Evolutionary conservation across 352 stramenopile genomes (phyloP), one percentile per base, ranked within the genome.

Genomic region (Pythium myriotylum): DNA sequence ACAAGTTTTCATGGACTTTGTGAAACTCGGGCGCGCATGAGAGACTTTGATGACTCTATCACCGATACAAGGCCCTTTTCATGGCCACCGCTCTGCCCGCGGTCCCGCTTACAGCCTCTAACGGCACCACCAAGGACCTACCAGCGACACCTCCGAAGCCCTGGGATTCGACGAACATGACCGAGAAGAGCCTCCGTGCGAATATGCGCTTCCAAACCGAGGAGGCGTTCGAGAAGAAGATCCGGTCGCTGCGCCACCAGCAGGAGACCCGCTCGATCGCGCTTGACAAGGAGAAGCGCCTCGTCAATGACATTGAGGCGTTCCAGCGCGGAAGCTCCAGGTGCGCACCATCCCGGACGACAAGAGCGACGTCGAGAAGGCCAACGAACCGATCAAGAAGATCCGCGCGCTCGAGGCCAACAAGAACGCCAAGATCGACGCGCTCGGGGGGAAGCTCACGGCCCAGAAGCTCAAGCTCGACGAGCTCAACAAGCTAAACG

Each of bases 251-350:
- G 29, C 81, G 96, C 60, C 70, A 85, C 62, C 81, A 86, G 63
- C 96, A 99, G 77, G 89, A 98, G 79, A 98, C 95, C 6, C 94
- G 84, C 41, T 98, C 92, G 60, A 99, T 99, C 95, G 92, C 84
- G 55, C 73, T 99, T 4, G 88, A 81, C 23, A 95, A 98, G 50
- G 96, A 99, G 74, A 99, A 99, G 88, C 93, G 91, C 48, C 79
- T 99, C 26, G 95, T 99, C 68, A 98, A 98, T 76, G 94, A 99
- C 65, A 98, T 99, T 60, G 94, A 98, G 60, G 76, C 77, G 23
- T 66, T 98, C 26, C 81, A 97, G 65, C 77, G 23, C 92, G 94
- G 63, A 98, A 98, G 77, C 77, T 91, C 17, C 84, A 94, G 57
- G 83, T 98, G 29, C 75, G 79, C 58, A 85, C 90, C 52, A 67